phyloP scores from a whole-genome alignment of 2,329 filamentous ascomycete genomes.

The Colletotrichum sublineola region DNA sequence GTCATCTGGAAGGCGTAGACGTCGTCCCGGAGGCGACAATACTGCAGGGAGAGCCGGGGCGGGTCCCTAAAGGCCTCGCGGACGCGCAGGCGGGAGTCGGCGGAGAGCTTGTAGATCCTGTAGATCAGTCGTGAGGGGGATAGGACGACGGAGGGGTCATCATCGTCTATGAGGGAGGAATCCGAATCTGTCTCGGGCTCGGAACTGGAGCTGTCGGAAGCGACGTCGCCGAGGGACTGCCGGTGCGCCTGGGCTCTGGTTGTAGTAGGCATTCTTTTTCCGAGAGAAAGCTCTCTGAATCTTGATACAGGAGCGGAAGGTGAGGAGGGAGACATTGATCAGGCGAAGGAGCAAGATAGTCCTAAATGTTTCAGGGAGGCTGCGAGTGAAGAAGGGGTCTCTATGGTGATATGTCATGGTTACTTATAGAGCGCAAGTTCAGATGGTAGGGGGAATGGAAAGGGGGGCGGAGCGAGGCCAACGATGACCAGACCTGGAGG shows the following conservation, averaged over 20 bases:
- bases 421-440: conserved; percentile 33
- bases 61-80: conserved; percentile 62
- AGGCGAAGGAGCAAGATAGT: conserved; percentile 17
- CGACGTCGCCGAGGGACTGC: conserved; percentile 45
- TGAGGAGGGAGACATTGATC: conserved; percentile 43
- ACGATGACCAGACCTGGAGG: conserved; percentile 30
- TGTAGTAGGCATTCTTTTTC: conserved; percentile 53
- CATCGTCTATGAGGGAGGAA: conserved; percentile 50
- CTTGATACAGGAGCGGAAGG: conserved; percentile 53
- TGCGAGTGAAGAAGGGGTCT: conserved; percentile 20
- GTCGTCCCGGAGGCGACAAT: conserved; percentile 61
- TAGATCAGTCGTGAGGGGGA: conserved; percentile 59
- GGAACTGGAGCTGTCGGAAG: conserved; percentile 24
- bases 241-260: conserved; percentile 50
- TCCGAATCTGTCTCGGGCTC: conserved; percentile 44
- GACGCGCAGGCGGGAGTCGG: conserved; percentile 54
- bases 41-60: conserved; percentile 63
- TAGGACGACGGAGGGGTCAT: conserved; percentile 47
- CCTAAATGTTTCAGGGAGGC: conserved; percentile 32
- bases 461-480: conserved; percentile 36
- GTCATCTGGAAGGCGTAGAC: conserved; percentile 70
- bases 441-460: conserved; percentile 13
- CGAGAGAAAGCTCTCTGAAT: conserved; percentile 58
- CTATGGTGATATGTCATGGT: conserved; percentile 30
- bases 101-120: conserved; percentile 55